phyloP scores from a whole-genome alignment of 768 basidiomycete species.

The Kwoniella sp. region DNA sequence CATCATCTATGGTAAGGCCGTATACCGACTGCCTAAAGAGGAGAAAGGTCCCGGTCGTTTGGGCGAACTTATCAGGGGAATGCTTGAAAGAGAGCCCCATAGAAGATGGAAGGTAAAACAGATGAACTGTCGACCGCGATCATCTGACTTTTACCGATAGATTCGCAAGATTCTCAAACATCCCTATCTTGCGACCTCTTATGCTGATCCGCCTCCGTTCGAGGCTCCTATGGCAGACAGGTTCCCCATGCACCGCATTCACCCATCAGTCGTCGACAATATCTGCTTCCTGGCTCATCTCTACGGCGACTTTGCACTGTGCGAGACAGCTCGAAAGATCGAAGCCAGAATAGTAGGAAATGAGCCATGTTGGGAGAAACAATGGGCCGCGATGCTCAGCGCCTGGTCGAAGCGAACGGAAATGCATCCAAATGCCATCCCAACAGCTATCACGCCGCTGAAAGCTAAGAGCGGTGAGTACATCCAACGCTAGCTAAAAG shows the following conservation, averaged over 20 bases:
- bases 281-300: constrained; percentile 32
- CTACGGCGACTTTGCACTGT: constrained; percentile 18
- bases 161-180: constrained; percentile 40
- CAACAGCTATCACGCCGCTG: constrained; percentile 5
- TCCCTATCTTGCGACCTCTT: constrained; percentile 25
- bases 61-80: constrained; percentile 27
- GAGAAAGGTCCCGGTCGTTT: constrained; percentile 17
- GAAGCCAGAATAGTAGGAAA: not conserved
- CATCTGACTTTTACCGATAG: constrained; percentile 11
- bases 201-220: constrained; percentile 17
- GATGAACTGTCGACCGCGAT: constrained; percentile 11
- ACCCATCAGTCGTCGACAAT: constrained; percentile 18
- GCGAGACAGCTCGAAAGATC: constrained; percentile 21
- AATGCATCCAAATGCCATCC: constrained; percentile 32
- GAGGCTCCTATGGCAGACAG: constrained; percentile 12
- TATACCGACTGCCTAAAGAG: not conserved
- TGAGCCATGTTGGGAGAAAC: constrained; percentile 36
- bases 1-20: constrained; percentile 20
- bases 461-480: constrained; percentile 6
- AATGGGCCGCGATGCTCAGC: constrained; percentile 33
- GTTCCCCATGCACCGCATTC: constrained; percentile 4
- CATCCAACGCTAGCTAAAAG: no score
- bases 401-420: constrained; percentile 30
- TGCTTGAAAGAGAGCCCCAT: constrained; percentile 32
- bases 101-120: constrained; percentile 41